Conservation (phyloP, 2,329 filamentous ascomycete genomes). For the Botryotinia calthae region DNA sequence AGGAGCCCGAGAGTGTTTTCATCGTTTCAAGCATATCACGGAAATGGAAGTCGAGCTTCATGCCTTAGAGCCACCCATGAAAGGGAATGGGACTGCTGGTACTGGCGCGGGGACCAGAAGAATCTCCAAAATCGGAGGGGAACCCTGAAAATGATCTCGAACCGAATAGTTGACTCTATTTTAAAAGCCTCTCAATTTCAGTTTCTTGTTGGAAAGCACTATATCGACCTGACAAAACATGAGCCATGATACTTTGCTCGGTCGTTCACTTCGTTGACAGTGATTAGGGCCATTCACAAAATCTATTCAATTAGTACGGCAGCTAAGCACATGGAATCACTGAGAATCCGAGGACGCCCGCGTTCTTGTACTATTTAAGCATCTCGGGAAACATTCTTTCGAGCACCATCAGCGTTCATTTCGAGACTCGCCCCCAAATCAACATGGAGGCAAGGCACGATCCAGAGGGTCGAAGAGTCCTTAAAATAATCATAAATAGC, state of each 20-base stretch:
- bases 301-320: not conserved
- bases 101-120: not conserved
- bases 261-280: not conserved
- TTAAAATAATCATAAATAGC: not conserved
- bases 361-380: not conserved
- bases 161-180: too few species aligned
- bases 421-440: not conserved
- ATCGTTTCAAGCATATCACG: slow-evolving; percentile 3
- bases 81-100: not conserved
- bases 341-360: not conserved
- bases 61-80: not conserved
- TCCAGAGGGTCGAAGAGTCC: not conserved
- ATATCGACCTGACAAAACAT: not conserved
- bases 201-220: too few species aligned
- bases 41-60: not conserved
- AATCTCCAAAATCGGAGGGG: not conserved
- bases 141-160: not conserved
- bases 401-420: not conserved
- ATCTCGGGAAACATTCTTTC: not conserved
- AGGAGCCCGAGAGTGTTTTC: not conserved
- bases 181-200: not conserved
- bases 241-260: not conserved
- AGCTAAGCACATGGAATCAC: not conserved
- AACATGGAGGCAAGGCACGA: not conserved
- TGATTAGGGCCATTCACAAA: not conserved